A percentile compares a stretch with the other conserved stretches of the same genome.
These are phyloP conservation scores for Gentiana macrophylla DNA, from an alignment of 257 asterid genomes.

Conservation along the genomic window DNA sequence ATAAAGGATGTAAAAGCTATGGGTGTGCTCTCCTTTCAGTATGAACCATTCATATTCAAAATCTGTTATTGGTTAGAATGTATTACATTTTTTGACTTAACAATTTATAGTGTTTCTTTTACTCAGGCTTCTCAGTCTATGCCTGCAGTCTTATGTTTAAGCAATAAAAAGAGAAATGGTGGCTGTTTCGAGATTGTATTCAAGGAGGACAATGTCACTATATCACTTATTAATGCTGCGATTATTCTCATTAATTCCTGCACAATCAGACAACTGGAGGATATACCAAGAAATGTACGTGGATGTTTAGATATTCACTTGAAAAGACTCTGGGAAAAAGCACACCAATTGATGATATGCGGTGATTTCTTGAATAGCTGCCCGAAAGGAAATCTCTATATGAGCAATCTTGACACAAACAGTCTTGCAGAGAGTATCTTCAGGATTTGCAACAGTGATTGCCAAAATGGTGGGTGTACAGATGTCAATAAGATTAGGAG, in stretches of 20 bases:
- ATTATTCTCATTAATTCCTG: conserved; percentile 43
- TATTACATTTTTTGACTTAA: conserved; percentile 17
- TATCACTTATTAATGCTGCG: conserved; percentile 42
- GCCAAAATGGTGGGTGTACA: conserved; percentile 10
- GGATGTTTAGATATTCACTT: conserved; percentile 18
- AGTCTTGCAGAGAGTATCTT: conserved; percentile 53
- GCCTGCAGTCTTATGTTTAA: conserved; percentile 15
- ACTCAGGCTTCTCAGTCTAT: conserved; percentile 41
- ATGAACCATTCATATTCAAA: not conserved
- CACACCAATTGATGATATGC: conserved; percentile 22
- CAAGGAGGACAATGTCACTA: conserved; percentile 26
- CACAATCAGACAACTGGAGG: conserved; percentile 39
- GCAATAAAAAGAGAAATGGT: conserved; percentile 11
- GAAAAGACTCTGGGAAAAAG: conserved; percentile 35
- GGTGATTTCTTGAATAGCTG: conserved; percentile 10
- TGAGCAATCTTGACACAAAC: conserved; percentile 29
- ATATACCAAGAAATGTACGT: conserved; percentile 29
- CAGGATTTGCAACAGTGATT: conserved; percentile 33
- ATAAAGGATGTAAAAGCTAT: no score
- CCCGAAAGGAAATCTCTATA: conserved; percentile 12
- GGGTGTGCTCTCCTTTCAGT: not conserved
- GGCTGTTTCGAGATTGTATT: conserved; percentile 12
- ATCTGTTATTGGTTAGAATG: not conserved
- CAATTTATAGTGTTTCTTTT: conserved; percentile 42
- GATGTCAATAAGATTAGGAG: conserved; percentile 18